Conservation (phyloP, 2,329 filamentous ascomycete genomes). For the Pseudogymnoascus sp. region DNA sequence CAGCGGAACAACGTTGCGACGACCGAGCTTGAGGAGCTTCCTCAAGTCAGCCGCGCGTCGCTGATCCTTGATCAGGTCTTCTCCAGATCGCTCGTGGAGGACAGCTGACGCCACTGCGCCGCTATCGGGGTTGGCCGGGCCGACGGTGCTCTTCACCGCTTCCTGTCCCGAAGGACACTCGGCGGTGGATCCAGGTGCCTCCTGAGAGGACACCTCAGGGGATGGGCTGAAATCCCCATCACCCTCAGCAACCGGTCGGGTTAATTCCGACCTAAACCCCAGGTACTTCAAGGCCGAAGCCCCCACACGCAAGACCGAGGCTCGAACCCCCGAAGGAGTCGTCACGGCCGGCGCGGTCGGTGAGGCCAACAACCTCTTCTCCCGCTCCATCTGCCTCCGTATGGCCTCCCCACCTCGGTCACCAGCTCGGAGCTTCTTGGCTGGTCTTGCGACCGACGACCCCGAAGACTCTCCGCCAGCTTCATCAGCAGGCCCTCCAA, state of each 20-base stretch:
- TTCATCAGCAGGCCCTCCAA: neutral
- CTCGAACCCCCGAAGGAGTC: conserved; percentile 1
- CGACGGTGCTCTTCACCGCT: neutral
- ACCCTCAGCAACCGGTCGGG: neutral
- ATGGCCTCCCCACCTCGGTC: conserved; percentile 7
- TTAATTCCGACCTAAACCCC: neutral
- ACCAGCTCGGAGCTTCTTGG: conserved; percentile 7
- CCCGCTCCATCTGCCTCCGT: neutral
- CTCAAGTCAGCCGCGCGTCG: neutral
- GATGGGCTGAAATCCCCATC: neutral
- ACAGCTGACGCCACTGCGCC: neutral
- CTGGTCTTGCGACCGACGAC: conserved; percentile 8
- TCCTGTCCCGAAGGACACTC: neutral
- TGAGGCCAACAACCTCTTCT: neutral
- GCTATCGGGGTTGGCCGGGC: neutral
- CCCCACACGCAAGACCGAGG: neutral
- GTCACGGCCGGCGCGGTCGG: neutral
- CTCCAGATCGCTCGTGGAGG: conserved; percentile 4
- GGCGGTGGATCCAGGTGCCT: neutral
- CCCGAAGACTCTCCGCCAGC: neutral
- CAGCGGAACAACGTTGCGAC: neutral
- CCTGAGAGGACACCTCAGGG: conserved; percentile 5
- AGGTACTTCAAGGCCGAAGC: conserved; percentile 5
- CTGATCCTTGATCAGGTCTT: neutral
- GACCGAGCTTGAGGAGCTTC: neutral